These are phyloP conservation scores for Hippophae tibetana DNA, from an alignment of 306 rosid genomes.

Conservation along the genomic window DNA sequence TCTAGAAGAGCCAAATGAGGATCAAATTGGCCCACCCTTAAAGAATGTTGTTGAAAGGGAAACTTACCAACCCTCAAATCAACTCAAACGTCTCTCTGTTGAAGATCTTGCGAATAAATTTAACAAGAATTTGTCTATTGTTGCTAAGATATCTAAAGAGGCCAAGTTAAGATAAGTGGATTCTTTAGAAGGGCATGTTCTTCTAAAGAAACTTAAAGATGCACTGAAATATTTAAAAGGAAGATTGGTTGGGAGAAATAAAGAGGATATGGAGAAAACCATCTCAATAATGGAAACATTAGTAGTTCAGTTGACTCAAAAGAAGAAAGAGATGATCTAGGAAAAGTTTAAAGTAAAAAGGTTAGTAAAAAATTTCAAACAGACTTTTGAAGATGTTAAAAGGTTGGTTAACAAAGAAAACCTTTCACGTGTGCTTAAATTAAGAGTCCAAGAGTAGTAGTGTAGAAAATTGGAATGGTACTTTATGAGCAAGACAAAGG, in stretches of 20 bases:
- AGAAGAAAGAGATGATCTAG: slow-evolving; percentile 92
- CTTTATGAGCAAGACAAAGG: slow-evolving; percentile 69
- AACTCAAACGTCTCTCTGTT: too few relatives aligned
- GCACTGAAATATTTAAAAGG: slow-evolving; percentile 77
- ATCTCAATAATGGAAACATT: slow-evolving; percentile 97
- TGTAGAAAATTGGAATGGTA: slow-evolving; percentile 82
- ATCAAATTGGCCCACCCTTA: too few relatives aligned
- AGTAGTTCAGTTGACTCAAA: slow-evolving; percentile 91
- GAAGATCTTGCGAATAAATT: too few relatives aligned
- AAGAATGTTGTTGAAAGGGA: too few relatives aligned
- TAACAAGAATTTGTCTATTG: too few relatives aligned
- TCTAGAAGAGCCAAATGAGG: too few relatives aligned
- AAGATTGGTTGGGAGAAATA: slow-evolving; percentile 58
- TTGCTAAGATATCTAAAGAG: slow-evolving; percentile 13
- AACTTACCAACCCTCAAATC: too few relatives aligned
- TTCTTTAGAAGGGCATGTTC: slow-evolving; percentile 96
- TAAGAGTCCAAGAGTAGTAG: slow-evolving; percentile 87
- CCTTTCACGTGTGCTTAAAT: slow-evolving; percentile 97
- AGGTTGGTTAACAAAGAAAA: slow-evolving; percentile 91
- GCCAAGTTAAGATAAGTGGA: slow-evolving; percentile 79
- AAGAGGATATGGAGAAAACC: slow-evolving; percentile 95
- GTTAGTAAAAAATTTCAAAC: slow-evolving; percentile 83
- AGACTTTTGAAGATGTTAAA: slow-evolving; percentile 98
- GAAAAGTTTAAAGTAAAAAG: slow-evolving; percentile 97
- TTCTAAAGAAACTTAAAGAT: slow-evolving; percentile 89